phyloP scores from a whole-genome alignment of 148 eudicot genomes.

The Heliosperma pusillum region DNA sequence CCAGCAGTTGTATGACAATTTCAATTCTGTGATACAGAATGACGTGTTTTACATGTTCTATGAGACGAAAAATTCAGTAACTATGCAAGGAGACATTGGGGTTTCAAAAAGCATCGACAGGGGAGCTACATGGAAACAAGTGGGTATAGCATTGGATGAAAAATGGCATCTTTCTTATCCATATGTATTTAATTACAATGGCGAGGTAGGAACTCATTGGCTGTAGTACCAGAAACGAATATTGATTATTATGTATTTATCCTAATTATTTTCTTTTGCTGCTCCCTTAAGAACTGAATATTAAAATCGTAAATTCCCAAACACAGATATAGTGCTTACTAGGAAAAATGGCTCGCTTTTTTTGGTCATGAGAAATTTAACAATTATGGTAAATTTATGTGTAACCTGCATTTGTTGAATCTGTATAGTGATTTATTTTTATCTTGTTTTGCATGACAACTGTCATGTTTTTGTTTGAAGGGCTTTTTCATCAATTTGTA shows the following conservation, averaged over 20 bases:
- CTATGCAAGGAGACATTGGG: conserved; percentile 96
- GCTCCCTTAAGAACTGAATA: not conserved
- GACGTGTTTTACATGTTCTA: conserved; percentile 68
- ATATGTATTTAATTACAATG: conserved; percentile 65
- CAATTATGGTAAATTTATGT: not conserved
- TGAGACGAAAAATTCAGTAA: conserved; percentile 81
- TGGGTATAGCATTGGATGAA: conserved; percentile 92
- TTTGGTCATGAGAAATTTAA: not conserved
- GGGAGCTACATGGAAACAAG: conserved; percentile 87
- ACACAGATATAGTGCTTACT: not conserved
- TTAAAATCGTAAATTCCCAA: not conserved
- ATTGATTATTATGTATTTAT: not conserved
- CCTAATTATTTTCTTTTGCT: not conserved
- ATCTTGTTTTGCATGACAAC: not conserved
- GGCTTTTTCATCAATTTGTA: not conserved
- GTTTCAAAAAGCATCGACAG: conserved; percentile 83
- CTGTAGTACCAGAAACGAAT: not conserved
- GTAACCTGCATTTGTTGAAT: not conserved
- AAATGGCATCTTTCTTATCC: conserved; percentile 99
- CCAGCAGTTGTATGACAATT: not conserved
- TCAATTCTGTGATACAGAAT: conserved; percentile 41
- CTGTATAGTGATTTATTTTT: not conserved
- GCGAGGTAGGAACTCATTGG: conserved; percentile 46
- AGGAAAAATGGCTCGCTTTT: not conserved
- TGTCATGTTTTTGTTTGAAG: not conserved